Evolutionary conservation across 2,329 filamentous ascomycete species (phyloP).

Genomic region (Diaporthe citrichinensis): DNA sequence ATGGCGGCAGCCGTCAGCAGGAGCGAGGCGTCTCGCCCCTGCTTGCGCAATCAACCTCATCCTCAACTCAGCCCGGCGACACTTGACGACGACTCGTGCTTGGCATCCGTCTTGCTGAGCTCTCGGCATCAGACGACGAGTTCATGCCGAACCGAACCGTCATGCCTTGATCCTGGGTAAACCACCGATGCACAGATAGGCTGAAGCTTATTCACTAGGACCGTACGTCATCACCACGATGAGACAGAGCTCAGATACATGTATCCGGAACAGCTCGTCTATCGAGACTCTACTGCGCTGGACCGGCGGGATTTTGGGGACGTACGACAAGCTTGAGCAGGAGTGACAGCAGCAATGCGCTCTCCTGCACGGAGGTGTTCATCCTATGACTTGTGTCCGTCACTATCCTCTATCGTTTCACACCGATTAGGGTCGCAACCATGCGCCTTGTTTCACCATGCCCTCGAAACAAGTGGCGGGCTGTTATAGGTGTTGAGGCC

Average conservation of each 20-base stretch:
- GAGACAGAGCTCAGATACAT: neutral
- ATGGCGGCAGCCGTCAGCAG: constrained; percentile 8
- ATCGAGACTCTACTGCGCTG: neutral
- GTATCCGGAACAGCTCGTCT: constrained; percentile 23
- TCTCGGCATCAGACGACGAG: constrained; percentile 13
- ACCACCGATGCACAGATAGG: constrained; percentile 5
- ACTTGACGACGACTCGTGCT: constrained; percentile 29
- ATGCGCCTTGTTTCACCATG: constrained; percentile 22
- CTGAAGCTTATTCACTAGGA: constrained; percentile 16
- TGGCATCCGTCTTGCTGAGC: constrained; percentile 27
- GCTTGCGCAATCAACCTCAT: constrained; percentile 40
- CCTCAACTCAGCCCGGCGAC: constrained; percentile 6
- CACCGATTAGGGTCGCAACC: neutral
- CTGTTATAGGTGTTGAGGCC: constrained; percentile 32
- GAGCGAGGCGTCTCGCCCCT: constrained; percentile 34
- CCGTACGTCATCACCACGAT: constrained; percentile 16
- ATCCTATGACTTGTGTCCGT: neutral
- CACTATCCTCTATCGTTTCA: constrained; percentile 21
- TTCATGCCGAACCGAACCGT: constrained; percentile 22
- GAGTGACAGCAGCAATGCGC: neutral
- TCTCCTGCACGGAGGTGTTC: neutral
- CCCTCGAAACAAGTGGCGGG: constrained; percentile 29
- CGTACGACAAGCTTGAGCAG: neutral
- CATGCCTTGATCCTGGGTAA: constrained; percentile 12
- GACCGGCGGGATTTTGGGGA: neutral